phyloP scores from a whole-genome alignment of 345 rosid species.

The Arabis alpina region DNA sequence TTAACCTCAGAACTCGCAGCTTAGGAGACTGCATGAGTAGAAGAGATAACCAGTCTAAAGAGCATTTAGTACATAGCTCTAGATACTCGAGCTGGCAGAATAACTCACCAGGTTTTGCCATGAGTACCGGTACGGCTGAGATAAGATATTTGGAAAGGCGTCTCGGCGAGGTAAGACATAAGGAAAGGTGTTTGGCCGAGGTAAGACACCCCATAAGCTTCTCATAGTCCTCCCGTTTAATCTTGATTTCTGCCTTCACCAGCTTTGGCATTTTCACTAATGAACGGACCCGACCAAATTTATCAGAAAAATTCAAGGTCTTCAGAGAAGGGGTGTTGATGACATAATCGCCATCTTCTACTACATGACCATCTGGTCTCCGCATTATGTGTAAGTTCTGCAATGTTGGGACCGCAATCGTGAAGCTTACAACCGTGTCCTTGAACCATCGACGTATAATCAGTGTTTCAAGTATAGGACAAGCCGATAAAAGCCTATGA shows the following conservation, averaged over 20 bases:
- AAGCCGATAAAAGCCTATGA: constrained; percentile 1
- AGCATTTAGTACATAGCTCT: constrained; percentile 3
- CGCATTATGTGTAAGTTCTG: not conserved
- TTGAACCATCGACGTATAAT: not conserved
- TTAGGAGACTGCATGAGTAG: too few relatives aligned
- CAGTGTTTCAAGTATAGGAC: constrained; percentile 12
- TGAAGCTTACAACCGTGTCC: not conserved
- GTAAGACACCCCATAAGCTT: too few relatives aligned
- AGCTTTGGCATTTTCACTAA: too few relatives aligned
- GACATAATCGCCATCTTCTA: not conserved
- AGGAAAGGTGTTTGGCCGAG: too few relatives aligned
- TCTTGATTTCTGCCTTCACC: too few relatives aligned
- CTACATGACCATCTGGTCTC: not conserved
- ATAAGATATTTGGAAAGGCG: too few relatives aligned
- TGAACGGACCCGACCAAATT: too few relatives aligned
- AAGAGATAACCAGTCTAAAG: too few relatives aligned
- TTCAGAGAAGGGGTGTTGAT: constrained; percentile 15
- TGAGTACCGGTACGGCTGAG: not conserved
- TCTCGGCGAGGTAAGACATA: too few relatives aligned
- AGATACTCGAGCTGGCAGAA: constrained; percentile 2
- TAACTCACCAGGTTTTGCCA: not conserved
- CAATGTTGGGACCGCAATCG: not conserved
- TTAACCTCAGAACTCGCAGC: too few relatives aligned
- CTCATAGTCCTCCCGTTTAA: too few relatives aligned
- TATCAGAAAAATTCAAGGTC: not conserved